A percentile compares a stretch with the other conserved stretches of the same genome.
Evolutionary conservation across 1,284 basidiomycete genomes (phyloP).

Genomic region (Irpex sp.): DNA sequence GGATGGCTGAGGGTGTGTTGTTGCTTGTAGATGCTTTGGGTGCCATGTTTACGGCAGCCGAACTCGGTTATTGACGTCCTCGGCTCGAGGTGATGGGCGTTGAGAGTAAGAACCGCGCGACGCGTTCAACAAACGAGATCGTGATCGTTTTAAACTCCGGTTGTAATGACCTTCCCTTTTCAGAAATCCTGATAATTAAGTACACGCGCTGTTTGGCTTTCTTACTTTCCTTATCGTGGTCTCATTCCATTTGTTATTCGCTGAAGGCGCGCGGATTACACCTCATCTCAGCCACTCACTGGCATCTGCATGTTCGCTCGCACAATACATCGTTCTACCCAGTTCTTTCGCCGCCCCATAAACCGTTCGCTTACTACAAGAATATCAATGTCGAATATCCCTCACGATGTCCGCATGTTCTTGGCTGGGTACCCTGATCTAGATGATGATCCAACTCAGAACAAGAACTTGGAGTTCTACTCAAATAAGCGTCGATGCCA

Average conservation of each 20-base stretch:
- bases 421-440: constrained; percentile 54
- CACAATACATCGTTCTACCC: neutral
- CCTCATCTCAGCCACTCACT: neutral
- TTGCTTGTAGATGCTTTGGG: constrained; percentile 2
- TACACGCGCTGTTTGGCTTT: neutral
- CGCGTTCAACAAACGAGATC: constrained; percentile 7
- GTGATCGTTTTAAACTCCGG: constrained; percentile 1
- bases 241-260: neutral
- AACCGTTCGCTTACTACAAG: neutral
- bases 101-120: neutral
- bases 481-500: constrained; percentile 50
- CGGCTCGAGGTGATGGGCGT: neutral
- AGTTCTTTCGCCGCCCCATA: neutral
- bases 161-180: neutral
- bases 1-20: constrained; percentile 16
- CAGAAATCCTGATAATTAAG: neutral
- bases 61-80: neutral
- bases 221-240: neutral
- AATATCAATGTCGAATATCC: constrained; percentile 28
- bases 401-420: constrained; percentile 60
- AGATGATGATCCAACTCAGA: constrained; percentile 34
- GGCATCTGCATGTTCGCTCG: neutral
- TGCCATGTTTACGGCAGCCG: neutral
- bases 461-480: constrained; percentile 64
- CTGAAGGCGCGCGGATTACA: neutral